phyloP scores from a whole-genome alignment of 805 yeast genomes.

The Candida xiaguanensis region DNA sequence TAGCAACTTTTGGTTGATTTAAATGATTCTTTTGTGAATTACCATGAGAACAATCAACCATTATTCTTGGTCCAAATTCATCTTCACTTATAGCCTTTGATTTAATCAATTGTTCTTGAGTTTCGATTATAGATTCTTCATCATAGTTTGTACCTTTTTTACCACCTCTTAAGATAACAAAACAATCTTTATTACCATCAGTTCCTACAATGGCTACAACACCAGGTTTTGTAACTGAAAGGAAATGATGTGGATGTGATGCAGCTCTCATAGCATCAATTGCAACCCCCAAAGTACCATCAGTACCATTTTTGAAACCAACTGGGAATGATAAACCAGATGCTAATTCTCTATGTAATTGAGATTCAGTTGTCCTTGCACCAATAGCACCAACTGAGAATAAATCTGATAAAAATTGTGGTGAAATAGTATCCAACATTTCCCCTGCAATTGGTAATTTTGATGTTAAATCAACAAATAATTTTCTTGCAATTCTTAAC shows the following conservation, averaged over 20 bases:
- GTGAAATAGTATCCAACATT: constrained; percentile 96
- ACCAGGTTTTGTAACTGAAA: constrained; percentile 94
- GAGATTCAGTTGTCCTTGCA: constrained; percentile 98
- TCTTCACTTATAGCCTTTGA: constrained; percentile 45
- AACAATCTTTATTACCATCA: constrained; percentile 86
- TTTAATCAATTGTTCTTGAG: constrained; percentile 56
- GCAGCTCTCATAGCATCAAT: constrained; percentile 93
- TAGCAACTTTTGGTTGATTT: constrained; percentile 90
- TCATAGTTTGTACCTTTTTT: constrained; percentile 90
- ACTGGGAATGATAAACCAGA: constrained; percentile 97
- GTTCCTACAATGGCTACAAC: constrained; percentile 95
- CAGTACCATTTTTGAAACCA: constrained; percentile 98
- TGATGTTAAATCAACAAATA: constrained; percentile 80
- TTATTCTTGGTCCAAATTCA: constrained; percentile 60
- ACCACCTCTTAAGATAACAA: constrained; percentile 94
- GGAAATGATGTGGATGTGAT: constrained; percentile 87
- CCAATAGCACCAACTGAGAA: constrained; percentile 98
- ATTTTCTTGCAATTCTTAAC: constrained; percentile 78
- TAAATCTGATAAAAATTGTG: constrained; percentile 89
- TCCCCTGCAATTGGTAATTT: constrained; percentile 92
- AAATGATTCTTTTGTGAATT: constrained; percentile 86
- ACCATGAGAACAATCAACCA: constrained; percentile 98
- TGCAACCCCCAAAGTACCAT: constrained; percentile 92
- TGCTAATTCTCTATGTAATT: constrained; percentile 93
- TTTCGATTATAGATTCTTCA: constrained; percentile 62